phyloP scores from a whole-genome alignment of 129 eudicot species.

The Apium graveolens region DNA sequence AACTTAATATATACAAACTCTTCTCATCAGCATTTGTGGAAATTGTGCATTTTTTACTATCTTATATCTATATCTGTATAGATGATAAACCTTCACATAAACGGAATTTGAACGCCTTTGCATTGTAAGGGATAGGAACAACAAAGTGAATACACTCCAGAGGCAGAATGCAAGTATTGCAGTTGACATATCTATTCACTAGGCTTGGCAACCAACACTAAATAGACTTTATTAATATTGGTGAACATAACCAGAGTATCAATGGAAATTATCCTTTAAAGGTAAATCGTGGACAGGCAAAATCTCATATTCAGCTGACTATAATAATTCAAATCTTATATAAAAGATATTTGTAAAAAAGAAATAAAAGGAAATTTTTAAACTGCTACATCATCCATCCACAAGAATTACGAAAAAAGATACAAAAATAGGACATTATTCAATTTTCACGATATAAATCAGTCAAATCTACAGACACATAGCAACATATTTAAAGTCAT shows the following conservation, averaged over 20 bases:
- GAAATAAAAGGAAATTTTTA: background rate
- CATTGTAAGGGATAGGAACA: background rate
- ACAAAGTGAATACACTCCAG: background rate
- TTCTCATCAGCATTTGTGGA: background rate
- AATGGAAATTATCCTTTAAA: background rate
- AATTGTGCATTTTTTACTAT: background rate
- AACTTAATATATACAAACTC: background rate
- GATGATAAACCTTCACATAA: background rate
- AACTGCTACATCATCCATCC: background rate
- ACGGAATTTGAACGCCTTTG: background rate
- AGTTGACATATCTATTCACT: background rate
- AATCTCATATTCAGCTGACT: background rate
- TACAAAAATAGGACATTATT: background rate
- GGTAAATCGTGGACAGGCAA: background rate
- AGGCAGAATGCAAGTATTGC: background rate
- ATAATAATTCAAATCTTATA: background rate
- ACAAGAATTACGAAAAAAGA: background rate
- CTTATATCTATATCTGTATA: background rate
- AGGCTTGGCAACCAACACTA: background rate
- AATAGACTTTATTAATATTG: background rate
- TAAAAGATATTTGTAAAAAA: background rate
- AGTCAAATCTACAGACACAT: background rate
- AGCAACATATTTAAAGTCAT: background rate
- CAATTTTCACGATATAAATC: background rate
- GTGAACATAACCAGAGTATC: background rate